Conservation (phyloP, 2,329 filamentous ascomycete genomes). For the Ophiostoma fasciatum region DNA sequence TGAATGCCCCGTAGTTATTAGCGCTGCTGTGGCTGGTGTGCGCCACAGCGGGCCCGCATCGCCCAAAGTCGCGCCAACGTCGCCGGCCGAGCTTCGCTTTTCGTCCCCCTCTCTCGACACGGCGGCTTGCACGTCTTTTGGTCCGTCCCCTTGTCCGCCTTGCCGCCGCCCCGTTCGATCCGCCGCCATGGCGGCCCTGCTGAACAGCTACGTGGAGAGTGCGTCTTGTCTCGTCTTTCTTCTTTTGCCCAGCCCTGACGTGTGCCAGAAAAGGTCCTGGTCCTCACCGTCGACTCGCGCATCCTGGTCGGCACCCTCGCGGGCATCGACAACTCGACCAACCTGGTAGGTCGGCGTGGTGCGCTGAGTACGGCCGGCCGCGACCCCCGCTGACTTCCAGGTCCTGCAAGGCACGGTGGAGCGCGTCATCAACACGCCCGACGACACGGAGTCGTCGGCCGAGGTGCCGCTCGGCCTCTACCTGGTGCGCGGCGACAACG, state of each 20-base stretch:
- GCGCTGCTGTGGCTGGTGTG: too few relatives aligned
- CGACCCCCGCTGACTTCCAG: constrained; percentile 26
- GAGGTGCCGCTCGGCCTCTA: constrained; percentile 79
- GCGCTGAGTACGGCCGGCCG: too few relatives aligned
- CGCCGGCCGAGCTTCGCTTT: too few relatives aligned
- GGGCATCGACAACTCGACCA: constrained; percentile 82
- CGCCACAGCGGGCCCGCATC: too few relatives aligned
- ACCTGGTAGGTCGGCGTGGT: constrained; percentile 60
- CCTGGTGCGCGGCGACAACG: constrained; percentile 85
- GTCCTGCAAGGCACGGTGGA: constrained; percentile 75
- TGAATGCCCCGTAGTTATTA: too few relatives aligned
- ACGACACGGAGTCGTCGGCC: constrained; percentile 68
- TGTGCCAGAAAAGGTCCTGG: constrained; percentile 66
- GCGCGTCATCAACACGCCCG: constrained; percentile 73
- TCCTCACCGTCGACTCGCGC: constrained; percentile 84
- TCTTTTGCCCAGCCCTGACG: neutral
- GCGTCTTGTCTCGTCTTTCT: constrained; percentile 4
- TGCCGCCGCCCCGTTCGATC: constrained; percentile 8
- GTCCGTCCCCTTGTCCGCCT: too few relatives aligned
- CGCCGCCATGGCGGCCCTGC: constrained; percentile 14
- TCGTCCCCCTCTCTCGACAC: neutral
- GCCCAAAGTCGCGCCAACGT: too few relatives aligned
- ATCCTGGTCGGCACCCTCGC: constrained; percentile 71
- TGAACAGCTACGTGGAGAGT: constrained; percentile 20
- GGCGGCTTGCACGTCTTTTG: too few relatives aligned